Percentiles rank a stretch among this genome's conserved stretches.
Evolutionary conservation across 1,139 yeast genomes (phyloP).

Genomic region (Pichia sp.): DNA sequence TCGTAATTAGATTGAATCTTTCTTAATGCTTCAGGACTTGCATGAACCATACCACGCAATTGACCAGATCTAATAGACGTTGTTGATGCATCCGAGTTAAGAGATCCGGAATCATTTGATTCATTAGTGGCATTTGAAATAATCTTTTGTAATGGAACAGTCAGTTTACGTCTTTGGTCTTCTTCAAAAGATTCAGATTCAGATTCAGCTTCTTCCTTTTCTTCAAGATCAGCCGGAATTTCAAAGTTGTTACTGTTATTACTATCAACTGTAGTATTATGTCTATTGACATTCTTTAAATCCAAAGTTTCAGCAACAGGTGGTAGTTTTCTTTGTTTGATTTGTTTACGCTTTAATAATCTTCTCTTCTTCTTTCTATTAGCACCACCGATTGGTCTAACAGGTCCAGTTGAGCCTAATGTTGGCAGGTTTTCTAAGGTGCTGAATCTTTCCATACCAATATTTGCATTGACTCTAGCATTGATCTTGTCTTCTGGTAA

Average conservation of each 20-base stretch:
- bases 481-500: constrained; percentile 15
- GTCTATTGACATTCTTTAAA: constrained; percentile 20
- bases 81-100: constrained; percentile 1
- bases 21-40: constrained; percentile 15
- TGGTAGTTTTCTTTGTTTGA: constrained; percentile 25
- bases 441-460: constrained; percentile 18
- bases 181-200: constrained; percentile 26
- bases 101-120: constrained; percentile 1
- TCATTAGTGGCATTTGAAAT: constrained; percentile 5
- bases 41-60: constrained; percentile 17
- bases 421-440: constrained; percentile 35
- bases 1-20: constrained; percentile 20
- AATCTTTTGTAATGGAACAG: constrained; percentile 13
- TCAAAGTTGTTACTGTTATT: constrained; percentile 27
- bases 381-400: constrained; percentile 83
- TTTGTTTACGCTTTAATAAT: constrained; percentile 34
- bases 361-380: constrained; percentile 42
- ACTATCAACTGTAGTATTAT: constrained; percentile 18
- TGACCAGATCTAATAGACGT: background rate
- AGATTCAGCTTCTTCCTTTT: constrained; percentile 30
- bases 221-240: constrained; percentile 25
- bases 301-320: constrained; percentile 30
- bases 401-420: constrained; percentile 57
- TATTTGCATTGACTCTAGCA: constrained; percentile 17
- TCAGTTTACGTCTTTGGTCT: constrained; percentile 2